Evolutionary conservation across 352 stramenopile genomes (phyloP), one percentile per base, ranked within the genome.

Genomic region (Phytophthora ohioensis): DNA sequence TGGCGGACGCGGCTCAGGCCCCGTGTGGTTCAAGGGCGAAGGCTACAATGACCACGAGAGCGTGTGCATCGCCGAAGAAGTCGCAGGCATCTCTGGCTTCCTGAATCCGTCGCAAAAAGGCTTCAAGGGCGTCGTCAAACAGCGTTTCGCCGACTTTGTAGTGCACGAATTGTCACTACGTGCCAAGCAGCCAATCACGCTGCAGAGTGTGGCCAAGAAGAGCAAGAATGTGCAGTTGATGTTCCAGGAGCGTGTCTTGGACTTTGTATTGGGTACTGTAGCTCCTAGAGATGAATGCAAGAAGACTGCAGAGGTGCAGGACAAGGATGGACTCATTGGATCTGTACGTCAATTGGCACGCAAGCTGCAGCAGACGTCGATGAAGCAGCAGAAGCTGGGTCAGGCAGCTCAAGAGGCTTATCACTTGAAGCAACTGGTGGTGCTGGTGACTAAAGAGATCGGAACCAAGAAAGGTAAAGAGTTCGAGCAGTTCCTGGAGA

Each of bases 71-170:
- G 75, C 85, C 32, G 84, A 92, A 64, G 75, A 87, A 12, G 81
- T 87, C 27, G 81, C 87, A 3, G 84, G 82, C 46, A 92, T 92
- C 71, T 69, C 57, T 0, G 81, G 81, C 46, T 92, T 89, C 64
- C 73, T 88, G 8, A 61, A 43, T 27, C 34, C 67, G 3, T 30
- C 47, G 7, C 73, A 82, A 36, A 38, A 45, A 1, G 85, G 88
- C 34, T 95, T 96, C 62, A 67, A 75, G 13, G 88, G 88, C 9
- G 68, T 91, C 56, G 58, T 96, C 21, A 96, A 96, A 78, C 84
- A 94, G 71, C 80, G 89, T 17, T 96, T 84, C 72, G 91, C 82
- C 31, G 90, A 97, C 59, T 96, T 95, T 69, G 70, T 96, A 53
- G 90, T 97, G 51, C 87, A 91, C 52, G 90, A 97, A 67, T 61